phyloP scores from a whole-genome alignment of 78 protist species.

The Acrasis kona region DNA sequence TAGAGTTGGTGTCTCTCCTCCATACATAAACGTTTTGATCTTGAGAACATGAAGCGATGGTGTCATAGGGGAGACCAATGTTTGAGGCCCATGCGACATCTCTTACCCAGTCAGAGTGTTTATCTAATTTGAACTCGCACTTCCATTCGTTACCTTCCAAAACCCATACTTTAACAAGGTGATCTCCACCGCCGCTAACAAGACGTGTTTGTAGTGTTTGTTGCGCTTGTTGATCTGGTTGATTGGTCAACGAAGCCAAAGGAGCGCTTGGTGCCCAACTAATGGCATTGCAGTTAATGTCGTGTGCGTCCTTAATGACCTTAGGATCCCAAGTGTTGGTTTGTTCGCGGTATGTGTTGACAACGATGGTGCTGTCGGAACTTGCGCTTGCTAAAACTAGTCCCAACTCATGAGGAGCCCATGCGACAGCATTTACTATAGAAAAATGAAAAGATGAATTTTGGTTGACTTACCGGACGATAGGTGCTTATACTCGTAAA shows the following conservation, averaged over 20 bases:
- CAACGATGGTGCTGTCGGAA: constrained; percentile 4
- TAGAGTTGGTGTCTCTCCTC: constrained; percentile 12
- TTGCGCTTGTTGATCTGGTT: no score
- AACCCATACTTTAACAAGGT: constrained; percentile 71
- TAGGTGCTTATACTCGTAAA: constrained; percentile 49
- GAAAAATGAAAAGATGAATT: constrained; percentile 2
- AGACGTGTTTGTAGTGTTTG: constrained; percentile 54
- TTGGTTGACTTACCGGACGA: no score
- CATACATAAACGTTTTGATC: constrained; percentile 69
- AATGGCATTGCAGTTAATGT: constrained; percentile 71
- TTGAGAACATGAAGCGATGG: constrained; percentile 79
- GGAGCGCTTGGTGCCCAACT: constrained; percentile 82
- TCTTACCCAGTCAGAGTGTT: constrained; percentile 94
- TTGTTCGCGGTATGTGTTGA: not conserved
- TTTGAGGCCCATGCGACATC: constrained; percentile 95
- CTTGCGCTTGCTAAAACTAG: constrained; percentile 1
- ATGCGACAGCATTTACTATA: constrained; percentile 82
- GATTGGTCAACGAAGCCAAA: constrained; percentile 23
- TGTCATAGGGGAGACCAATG: constrained; percentile 36
- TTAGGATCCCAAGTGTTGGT: not conserved
- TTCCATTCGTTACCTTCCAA: not conserved
- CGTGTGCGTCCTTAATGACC: not conserved
- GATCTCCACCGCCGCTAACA: constrained; percentile 90
- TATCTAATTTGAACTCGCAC: not conserved
- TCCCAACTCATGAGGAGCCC: constrained; percentile 80